Evolutionary conservation across 768 basidiomycete genomes (phyloP).

Genomic region (Amanita fuliginea): DNA sequence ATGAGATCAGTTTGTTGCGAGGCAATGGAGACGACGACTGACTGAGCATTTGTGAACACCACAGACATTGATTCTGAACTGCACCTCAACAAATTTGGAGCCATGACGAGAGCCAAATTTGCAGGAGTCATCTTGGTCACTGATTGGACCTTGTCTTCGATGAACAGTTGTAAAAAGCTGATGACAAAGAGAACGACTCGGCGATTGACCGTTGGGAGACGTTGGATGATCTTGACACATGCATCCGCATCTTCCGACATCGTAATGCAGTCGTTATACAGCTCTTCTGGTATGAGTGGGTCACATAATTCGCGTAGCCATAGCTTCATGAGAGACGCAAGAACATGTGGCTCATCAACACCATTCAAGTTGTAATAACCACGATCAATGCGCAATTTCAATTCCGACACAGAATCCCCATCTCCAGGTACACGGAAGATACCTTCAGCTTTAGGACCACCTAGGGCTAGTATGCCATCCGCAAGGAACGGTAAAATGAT

Average conservation of each 20-base stretch:
- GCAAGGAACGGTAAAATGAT: slow-evolving; percentile 92
- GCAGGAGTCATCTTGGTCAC: slow-evolving; percentile 85
- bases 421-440: slow-evolving; percentile 94
- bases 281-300: slow-evolving; percentile 82
- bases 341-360: slow-evolving; percentile 84
- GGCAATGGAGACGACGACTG: slow-evolving; percentile 21
- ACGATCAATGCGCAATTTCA: slow-evolving; percentile 83
- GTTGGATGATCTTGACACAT: slow-evolving; percentile 63
- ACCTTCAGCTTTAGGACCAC: slow-evolving; percentile 77
- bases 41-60: slow-evolving; percentile 90
- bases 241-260: slow-evolving; percentile 54
- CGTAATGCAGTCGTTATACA: slow-evolving; percentile 85
- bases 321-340: slow-evolving; percentile 83
- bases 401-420: slow-evolving; percentile 74
- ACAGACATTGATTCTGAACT: slow-evolving; percentile 80
- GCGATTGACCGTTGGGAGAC: slow-evolving; percentile 77
- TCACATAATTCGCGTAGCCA: slow-evolving; percentile 90
- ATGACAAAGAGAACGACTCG: slow-evolving; percentile 81
- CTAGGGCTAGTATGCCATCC: slow-evolving; percentile 82
- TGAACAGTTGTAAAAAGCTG: slow-evolving; percentile 85
- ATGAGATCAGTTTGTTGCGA: neutral
- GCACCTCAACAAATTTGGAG: slow-evolving; percentile 82
- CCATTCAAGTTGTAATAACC: slow-evolving; percentile 87
- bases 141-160: slow-evolving; percentile 62
- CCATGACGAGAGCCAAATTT: slow-evolving; percentile 85